Conservation (phyloP, 1,284 basidiomycete genomes). For the Ganoderma sp. region DNA sequence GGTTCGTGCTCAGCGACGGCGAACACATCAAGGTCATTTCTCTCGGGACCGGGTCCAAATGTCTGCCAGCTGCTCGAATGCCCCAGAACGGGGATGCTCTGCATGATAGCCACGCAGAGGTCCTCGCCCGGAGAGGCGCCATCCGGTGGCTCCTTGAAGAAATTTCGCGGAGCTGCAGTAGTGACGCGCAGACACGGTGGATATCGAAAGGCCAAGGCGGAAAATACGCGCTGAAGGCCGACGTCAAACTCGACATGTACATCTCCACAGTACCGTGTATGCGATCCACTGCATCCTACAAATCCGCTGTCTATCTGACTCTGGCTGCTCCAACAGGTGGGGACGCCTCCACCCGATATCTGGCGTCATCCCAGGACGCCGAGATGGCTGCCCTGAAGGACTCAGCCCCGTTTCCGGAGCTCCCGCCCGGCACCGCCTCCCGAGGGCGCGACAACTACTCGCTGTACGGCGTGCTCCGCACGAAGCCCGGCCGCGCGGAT, state of each 20-base stretch:
- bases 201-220: constrained; percentile 46
- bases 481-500: constrained; percentile 90
- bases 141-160: constrained; percentile 84
- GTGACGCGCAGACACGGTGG: constrained; percentile 44
- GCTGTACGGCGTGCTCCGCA: constrained; percentile 77
- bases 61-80: constrained; percentile 70
- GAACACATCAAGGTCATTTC: constrained; percentile 60
- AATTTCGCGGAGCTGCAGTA: constrained; percentile 45
- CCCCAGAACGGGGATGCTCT: constrained; percentile 79
- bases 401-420: constrained; percentile 44
- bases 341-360: constrained; percentile 84
- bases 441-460: constrained; percentile 83
- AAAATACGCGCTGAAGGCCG: constrained; percentile 56
- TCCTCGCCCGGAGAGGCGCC: constrained; percentile 82
- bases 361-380: constrained; percentile 74
- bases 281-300: constrained; percentile 30
- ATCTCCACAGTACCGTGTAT: constrained; percentile 91
- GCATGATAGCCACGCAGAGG: constrained; percentile 92
- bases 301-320: neutral
- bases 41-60: constrained; percentile 87
- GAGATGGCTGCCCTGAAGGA: constrained; percentile 74
- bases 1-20: constrained; percentile 53
- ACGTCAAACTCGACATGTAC: constrained; percentile 72
- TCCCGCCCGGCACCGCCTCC: constrained; percentile 51
- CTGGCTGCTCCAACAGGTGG: constrained; percentile 57